Conservation (phyloP, 2,329 filamentous ascomycete genomes). For the Plectosphaerella cucumerina region DNA sequence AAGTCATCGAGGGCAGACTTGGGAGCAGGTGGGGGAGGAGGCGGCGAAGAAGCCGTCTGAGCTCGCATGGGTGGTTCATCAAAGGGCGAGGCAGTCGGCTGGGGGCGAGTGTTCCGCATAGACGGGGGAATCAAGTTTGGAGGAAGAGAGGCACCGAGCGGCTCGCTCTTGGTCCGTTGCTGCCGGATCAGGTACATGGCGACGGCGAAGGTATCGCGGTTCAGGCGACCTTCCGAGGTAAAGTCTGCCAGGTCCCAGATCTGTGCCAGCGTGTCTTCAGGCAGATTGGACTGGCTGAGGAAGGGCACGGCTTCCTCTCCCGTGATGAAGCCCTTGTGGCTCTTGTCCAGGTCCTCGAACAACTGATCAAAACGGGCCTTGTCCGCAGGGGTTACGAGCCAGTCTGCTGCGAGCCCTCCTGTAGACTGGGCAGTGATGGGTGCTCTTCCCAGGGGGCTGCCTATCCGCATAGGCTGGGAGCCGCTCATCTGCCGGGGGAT, state of each 20-base stretch:
- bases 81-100: conserved; percentile 45
- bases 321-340: conserved; percentile 76
- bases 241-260: conserved; percentile 98
- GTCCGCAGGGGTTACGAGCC: conserved; percentile 78
- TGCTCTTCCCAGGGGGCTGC: conserved; percentile 51
- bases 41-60: conserved; percentile 31
- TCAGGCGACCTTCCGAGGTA: conserved; percentile 81
- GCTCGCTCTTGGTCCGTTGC: conserved; percentile 69
- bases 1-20: conserved; percentile 90
- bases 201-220: conserved; percentile 88
- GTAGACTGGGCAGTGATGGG: conserved; percentile 40
- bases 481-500: conserved; percentile 84
- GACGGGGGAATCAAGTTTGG: conserved; percentile 80
- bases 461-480: conserved; percentile 58
- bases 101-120: conserved; percentile 59
- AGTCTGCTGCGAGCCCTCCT: conserved; percentile 48
- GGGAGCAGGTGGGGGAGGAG: conserved; percentile 39
- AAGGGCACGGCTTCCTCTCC: conserved; percentile 94
- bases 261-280: conserved; percentile 84
- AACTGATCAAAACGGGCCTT: conserved; percentile 85
- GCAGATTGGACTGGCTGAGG: conserved; percentile 85
- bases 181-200: conserved; percentile 96
- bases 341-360: conserved; percentile 78
- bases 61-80: conserved; percentile 37
- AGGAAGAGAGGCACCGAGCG: conserved; percentile 73